Evolutionary conservation across 371 early-diverging fungal genomes (phyloP).

Genomic region (Caulochytrium protostelioides): DNA sequence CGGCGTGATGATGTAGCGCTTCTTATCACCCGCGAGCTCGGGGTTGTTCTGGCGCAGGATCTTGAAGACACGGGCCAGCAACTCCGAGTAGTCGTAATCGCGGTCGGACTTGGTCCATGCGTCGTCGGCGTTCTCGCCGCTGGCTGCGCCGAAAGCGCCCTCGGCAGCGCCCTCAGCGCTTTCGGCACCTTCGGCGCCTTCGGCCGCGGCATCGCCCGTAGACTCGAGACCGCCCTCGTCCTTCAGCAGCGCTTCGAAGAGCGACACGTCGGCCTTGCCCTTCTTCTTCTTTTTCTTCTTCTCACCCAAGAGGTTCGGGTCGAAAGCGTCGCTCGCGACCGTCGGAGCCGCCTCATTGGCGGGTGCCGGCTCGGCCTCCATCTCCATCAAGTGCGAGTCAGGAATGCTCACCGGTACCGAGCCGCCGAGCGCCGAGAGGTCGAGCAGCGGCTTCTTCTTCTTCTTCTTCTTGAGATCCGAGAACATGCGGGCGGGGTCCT

Average conservation of each 20-base stretch:
- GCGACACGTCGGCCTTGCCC: conserved; percentile 42
- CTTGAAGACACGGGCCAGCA: conserved; percentile 77
- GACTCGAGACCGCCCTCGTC: conserved; percentile 25
- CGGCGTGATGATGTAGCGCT: conserved; percentile 76
- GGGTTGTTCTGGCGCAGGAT: conserved; percentile 86
- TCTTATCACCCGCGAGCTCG: conserved; percentile 76
- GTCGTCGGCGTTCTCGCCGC: conserved; percentile 1
- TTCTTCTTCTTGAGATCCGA: conserved; percentile 72
- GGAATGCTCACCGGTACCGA: background rate
- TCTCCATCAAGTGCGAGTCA: background rate
- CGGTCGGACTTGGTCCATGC: background rate
- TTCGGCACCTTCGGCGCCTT: conserved; percentile 7
- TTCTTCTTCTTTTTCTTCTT: conserved; percentile 89
- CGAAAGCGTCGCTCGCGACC: conserved; percentile 35
- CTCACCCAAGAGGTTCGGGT: conserved; percentile 39
- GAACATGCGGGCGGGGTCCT: conserved; percentile 54
- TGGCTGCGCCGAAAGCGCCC: conserved; percentile 4
- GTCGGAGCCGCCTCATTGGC: conserved; percentile 21
- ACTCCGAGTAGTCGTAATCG: conserved; percentile 25
- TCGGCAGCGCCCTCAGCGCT: background rate
- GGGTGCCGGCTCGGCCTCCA: conserved; percentile 6
- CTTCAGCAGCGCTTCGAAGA: conserved; percentile 57
- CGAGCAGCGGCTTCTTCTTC: conserved; percentile 56
- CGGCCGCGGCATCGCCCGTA: conserved; percentile 18
- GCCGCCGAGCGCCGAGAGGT: conserved; percentile 8